phyloP scores from a whole-genome alignment of 495 filamentous ascomycete species.

The Aspergillus cristatus region DNA sequence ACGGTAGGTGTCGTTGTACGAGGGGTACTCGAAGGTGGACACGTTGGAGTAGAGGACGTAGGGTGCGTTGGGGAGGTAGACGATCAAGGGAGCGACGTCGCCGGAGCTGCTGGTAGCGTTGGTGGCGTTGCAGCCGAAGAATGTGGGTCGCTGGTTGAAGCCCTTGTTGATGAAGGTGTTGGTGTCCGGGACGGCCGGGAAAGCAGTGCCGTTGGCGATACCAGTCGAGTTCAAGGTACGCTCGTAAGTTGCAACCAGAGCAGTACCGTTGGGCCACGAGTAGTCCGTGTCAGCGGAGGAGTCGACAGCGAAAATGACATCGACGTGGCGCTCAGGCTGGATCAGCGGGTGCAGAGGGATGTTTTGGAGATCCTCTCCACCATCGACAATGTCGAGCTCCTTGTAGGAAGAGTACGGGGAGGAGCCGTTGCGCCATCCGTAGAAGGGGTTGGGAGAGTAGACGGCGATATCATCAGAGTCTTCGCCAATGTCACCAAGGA shows the following conservation, averaged over 20 bases:
- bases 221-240: slow-evolving; percentile 47
- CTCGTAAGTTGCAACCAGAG: slow-evolving; percentile 74
- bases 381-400: slow-evolving; percentile 73
- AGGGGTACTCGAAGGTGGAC: slow-evolving; percentile 54
- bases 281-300: slow-evolving; percentile 67
- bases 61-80: slow-evolving; percentile 86
- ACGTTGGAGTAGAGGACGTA: slow-evolving; percentile 66
- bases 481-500: slow-evolving; percentile 47
- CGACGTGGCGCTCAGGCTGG: slow-evolving; percentile 67
- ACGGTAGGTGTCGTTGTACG: slow-evolving; percentile 53
- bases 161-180: slow-evolving; percentile 84
- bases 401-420: slow-evolving; percentile 48
- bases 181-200: slow-evolving; percentile 72
- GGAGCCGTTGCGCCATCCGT: slow-evolving; percentile 51
- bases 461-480: slow-evolving; percentile 69
- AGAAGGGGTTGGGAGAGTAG: slow-evolving; percentile 82
- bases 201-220: slow-evolving; percentile 72
- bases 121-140: slow-evolving; percentile 78
- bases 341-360: slow-evolving; percentile 80
- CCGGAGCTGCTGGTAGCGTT: slow-evolving; percentile 40
- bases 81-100: slow-evolving; percentile 55
- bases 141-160: slow-evolving; percentile 76
- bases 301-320: slow-evolving; percentile 90
- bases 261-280: slow-evolving; percentile 81
- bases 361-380: slow-evolving; percentile 81